These are phyloP conservation scores for Colletotrichum sp. DNA, from an alignment of 2,329 filamentous ascomycete species.

Conservation along the genomic window DNA sequence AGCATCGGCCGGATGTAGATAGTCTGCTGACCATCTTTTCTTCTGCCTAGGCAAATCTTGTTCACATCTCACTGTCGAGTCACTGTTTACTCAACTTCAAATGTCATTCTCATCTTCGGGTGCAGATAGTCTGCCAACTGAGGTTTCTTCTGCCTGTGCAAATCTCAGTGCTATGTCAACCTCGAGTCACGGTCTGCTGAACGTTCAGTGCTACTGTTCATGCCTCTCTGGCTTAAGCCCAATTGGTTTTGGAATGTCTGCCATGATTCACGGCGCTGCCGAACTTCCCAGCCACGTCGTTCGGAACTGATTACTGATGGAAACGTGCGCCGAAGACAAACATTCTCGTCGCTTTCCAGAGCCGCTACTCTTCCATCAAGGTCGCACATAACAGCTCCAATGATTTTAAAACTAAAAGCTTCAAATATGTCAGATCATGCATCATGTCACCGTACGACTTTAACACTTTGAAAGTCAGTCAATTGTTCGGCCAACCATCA, in stretches of 20 bases:
- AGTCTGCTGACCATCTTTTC: not conserved
- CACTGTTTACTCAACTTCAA: not conserved
- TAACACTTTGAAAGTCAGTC: rapidly evolving
- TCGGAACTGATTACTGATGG: not conserved
- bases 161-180: not conserved
- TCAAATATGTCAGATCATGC: rapidly evolving
- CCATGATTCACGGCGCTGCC: not conserved
- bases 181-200: not conserved
- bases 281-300: rapidly evolving
- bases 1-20: not conserved
- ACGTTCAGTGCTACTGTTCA: not conserved
- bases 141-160: not conserved
- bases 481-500: rapidly evolving
- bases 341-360: not conserved
- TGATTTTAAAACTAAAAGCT: too few relatives aligned
- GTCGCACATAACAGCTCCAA: too few relatives aligned
- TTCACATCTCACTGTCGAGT: not conserved
- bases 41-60: not conserved
- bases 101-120: not conserved
- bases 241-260: not conserved
- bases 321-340: not conserved
- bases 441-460: not conserved
- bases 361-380: rapidly evolving
- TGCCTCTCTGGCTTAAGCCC: not conserved
- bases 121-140: not conserved